phyloP scores from a whole-genome alignment of 371 early-diverging fungal species.

The Mucor piriformis region DNA sequence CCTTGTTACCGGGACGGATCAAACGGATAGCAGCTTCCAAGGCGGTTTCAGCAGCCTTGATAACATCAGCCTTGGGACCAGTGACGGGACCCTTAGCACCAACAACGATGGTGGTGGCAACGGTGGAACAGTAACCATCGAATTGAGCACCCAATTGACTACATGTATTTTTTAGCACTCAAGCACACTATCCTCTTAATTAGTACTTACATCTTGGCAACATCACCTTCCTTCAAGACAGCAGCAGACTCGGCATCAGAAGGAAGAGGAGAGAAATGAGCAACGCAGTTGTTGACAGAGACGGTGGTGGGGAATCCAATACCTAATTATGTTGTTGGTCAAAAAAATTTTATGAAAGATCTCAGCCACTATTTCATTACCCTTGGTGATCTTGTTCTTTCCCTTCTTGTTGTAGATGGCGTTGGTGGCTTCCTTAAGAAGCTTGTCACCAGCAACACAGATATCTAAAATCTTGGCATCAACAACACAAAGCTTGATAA shows the following conservation, averaged over 20 bases:
- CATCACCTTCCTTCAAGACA: slow-evolving; percentile 78
- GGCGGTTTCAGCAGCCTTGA: slow-evolving; percentile 87
- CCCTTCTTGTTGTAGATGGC: slow-evolving; percentile 53
- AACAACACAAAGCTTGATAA: slow-evolving; percentile 68
- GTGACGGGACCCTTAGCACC: slow-evolving; percentile 85
- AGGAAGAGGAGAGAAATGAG: slow-evolving; percentile 83
- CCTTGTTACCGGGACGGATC: slow-evolving; percentile 86
- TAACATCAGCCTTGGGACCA: slow-evolving; percentile 88
- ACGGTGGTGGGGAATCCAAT: slow-evolving; percentile 89
- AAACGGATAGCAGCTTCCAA: slow-evolving; percentile 82
- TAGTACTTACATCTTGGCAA: slow-evolving; percentile 79
- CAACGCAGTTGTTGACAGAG: slow-evolving; percentile 84
- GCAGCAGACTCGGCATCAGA: slow-evolving; percentile 61
- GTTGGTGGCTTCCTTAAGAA: slow-evolving; percentile 63
- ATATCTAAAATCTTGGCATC: slow-evolving; percentile 81
- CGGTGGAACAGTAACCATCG: slow-evolving; percentile 90
- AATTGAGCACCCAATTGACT: slow-evolving; percentile 94
- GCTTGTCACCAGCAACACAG: slow-evolving; percentile 83
- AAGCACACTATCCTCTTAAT: not conserved
- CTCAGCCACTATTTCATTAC: slow-evolving; percentile 39
- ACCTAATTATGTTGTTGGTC: slow-evolving; percentile 47
- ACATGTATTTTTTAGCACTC: not conserved
- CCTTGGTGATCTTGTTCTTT: slow-evolving; percentile 70
- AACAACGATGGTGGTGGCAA: slow-evolving; percentile 88
- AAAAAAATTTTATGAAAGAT: slow-evolving; percentile 11